Evolutionary conservation across 2,329 filamentous ascomycete species (phyloP), one percentile per base, ranked within the genome.

Genomic region (Dissoconium aciculare): DNA sequence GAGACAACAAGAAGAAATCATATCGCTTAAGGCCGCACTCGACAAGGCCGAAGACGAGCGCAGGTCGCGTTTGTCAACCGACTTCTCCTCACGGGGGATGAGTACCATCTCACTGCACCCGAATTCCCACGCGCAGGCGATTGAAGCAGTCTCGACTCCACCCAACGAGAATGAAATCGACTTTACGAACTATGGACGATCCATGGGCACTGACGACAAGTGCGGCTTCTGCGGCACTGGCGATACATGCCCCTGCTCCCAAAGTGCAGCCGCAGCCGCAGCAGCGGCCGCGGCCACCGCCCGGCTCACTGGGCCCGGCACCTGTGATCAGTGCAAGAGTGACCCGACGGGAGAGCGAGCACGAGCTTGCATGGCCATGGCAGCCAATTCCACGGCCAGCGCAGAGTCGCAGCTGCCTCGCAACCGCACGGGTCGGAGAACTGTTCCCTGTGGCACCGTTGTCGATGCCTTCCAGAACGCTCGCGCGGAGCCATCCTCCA

Each of bases 41-140:
- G 19, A 23, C 8, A 23, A 23, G 19, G 19, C 19, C 19, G 19
- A 23, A n/a, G 19, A 23, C 8, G 8, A 23, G 8, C 8, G n/a
- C 8, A 8, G 19, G 19, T n/a, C 8, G n/a, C n/a, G 8, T 23
- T 23, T n/a, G n/a, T n/a, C 19, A 8, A 23, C 19, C 8, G n/a
- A 8, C n/a, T n/a, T 23, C 8, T n/a, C n/a, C 19, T 23, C 19
- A 23, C 19, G 19, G 19, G n/a, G n/a, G n/a, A n/a, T n/a, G n/a
- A n/a, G n/a, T n/a, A n/a, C n/a, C n/a, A 8, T n/a, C 8, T 8
- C 19, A 23, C n/a, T 8, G 8, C 19, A 8, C 19, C 19, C 19
- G n/a, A 23, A 23, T 70, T 40, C 57, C 72, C 27, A 61, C 68
- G 37, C 33, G 36, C 15, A 44, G 31, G 26, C 28, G 23, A 31